These are phyloP conservation scores for Trichoderma harzianum DNA, from an alignment of 2,329 filamentous ascomycete genomes.

Conservation along the genomic window DNA sequence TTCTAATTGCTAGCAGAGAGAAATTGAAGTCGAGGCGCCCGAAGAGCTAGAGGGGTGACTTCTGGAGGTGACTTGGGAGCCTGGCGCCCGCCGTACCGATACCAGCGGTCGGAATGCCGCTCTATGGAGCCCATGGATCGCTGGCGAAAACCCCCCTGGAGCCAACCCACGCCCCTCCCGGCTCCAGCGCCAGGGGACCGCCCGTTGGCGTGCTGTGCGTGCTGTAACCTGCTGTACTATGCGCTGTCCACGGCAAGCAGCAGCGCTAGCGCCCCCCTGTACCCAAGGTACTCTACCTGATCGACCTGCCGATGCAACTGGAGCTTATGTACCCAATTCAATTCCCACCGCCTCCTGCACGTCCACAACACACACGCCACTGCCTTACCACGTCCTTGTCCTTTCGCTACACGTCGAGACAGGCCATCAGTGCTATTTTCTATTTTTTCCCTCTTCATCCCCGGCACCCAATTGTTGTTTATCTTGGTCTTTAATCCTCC, in stretches of 20 bases:
- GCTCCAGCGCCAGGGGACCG: constrained; percentile 6
- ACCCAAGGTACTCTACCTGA: constrained; percentile 11
- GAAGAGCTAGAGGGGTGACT: constrained; percentile 2
- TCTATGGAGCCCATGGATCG: not conserved
- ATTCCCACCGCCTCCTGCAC: constrained; percentile 17
- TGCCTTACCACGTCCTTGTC: constrained; percentile 14
- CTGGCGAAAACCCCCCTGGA: not conserved
- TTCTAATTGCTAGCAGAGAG: not conserved
- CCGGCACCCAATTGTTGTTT: not conserved
- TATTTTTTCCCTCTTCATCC: constrained; percentile 12
- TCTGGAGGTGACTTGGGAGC: not conserved
- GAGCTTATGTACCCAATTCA: constrained; percentile 10
- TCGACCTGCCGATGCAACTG: not conserved
- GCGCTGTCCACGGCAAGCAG: constrained; percentile 15
- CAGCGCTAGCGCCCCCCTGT: not conserved
- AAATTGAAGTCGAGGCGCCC: not conserved
- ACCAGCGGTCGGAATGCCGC: not conserved
- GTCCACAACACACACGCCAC: constrained; percentile 9
- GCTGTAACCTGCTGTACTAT: constrained; percentile 16
- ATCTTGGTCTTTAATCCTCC: not conserved
- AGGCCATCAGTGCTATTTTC: constrained; percentile 11
- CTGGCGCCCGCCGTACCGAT: not conserved
- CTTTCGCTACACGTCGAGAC: constrained; percentile 15
- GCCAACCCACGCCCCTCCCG: not conserved
- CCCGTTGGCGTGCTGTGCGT: constrained; percentile 9